Evolutionary conservation across 2,329 filamentous ascomycete genomes (phyloP).

Genomic region (Scytalidium sp.): DNA sequence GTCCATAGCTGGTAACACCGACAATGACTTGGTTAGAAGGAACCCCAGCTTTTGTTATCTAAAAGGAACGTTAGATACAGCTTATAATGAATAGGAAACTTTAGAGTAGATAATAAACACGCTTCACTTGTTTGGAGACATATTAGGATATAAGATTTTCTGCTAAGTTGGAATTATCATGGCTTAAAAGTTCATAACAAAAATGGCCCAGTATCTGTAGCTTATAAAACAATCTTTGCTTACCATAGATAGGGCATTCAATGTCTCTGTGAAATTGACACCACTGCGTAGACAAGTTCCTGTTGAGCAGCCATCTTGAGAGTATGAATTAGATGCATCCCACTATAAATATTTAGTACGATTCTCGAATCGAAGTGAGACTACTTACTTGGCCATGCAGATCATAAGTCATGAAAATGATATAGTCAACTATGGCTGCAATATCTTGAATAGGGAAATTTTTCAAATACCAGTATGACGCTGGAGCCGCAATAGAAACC

Average conservation of each 20-base stretch:
- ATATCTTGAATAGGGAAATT: slow-evolving; percentile 32
- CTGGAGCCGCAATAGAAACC: slow-evolving; percentile 32
- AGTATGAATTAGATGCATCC: slow-evolving; percentile 7
- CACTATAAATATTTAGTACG: slow-evolving; percentile 1
- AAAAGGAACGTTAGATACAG: no score
- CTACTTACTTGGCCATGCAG: slow-evolving; percentile 13
- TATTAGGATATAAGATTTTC: no score
- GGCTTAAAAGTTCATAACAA: no score
- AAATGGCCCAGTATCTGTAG: no score
- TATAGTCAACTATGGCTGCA: slow-evolving; percentile 26
- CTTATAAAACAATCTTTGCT: no score
- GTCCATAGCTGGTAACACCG: slow-evolving; percentile 30
- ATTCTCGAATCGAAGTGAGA: background rate
- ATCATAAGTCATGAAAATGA: slow-evolving; percentile 27
- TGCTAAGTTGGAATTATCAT: no score
- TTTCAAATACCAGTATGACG: slow-evolving; percentile 38
- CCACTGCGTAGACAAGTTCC: slow-evolving; percentile 1
- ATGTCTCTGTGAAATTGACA: slow-evolving; percentile 9
- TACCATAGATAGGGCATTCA: background rate
- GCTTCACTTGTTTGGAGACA: no score
- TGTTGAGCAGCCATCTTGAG: slow-evolving; percentile 5
- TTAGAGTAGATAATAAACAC: no score
- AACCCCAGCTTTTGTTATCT: slow-evolving; percentile 33
- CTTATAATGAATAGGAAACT: no score
- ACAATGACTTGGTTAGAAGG: slow-evolving; percentile 27